Conservation (phyloP, 352 stramenopile species). For the Phytophthora vignae region DNA sequence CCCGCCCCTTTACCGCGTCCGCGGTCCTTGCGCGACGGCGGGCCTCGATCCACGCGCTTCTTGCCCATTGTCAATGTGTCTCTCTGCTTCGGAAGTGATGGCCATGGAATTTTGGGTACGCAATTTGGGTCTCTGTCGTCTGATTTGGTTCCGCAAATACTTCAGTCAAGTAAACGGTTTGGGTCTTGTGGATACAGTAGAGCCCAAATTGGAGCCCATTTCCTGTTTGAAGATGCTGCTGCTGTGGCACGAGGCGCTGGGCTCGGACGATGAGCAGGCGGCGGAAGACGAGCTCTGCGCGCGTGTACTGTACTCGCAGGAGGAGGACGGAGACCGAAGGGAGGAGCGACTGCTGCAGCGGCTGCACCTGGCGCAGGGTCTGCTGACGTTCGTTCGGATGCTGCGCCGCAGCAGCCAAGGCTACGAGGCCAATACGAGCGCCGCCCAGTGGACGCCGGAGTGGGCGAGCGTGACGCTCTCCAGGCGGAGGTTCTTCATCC, state of each 20-base stretch:
- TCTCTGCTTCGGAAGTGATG: neutral
- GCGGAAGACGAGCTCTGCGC: conserved; percentile 56
- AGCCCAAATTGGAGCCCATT: neutral
- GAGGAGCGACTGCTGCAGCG: conserved; percentile 37
- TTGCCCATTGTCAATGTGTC: conserved; percentile 31
- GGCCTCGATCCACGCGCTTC: conserved; percentile 36
- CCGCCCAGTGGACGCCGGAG: conserved; percentile 14
- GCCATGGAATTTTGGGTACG: neutral
- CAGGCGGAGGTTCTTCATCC: conserved; percentile 49
- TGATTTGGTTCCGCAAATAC: neutral
- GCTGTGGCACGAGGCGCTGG: conserved; percentile 69
- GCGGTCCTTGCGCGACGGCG: conserved; percentile 27
- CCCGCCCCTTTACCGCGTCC: conserved; percentile 9
- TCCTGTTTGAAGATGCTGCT: conserved; percentile 43
- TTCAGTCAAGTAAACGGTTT: neutral
- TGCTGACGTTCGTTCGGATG: conserved; percentile 60
- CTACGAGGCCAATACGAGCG: neutral
- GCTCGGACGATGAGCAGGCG: conserved; percentile 74
- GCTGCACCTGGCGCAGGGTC: conserved; percentile 61
- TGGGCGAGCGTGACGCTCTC: conserved; percentile 62
- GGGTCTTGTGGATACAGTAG: neutral
- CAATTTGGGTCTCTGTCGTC: neutral
- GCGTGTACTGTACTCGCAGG: conserved; percentile 51
- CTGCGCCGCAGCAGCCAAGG: conserved; percentile 22
- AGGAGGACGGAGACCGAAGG: neutral